phyloP scores from a whole-genome alignment of 129 eudicot species.

The Mikania micrantha region DNA sequence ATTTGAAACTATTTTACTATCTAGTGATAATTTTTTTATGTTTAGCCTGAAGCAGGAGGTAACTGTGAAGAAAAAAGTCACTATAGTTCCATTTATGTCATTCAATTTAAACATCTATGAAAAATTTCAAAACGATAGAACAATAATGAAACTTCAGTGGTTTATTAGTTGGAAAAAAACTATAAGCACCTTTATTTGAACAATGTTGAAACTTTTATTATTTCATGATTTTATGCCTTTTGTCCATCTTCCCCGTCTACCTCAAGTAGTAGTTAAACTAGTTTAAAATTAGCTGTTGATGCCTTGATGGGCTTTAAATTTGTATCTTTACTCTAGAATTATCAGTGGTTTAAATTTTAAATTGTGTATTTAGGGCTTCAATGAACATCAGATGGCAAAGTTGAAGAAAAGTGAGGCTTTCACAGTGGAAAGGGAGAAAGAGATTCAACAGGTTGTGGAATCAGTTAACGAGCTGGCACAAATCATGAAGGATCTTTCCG shows the following conservation, averaged over 20 bases:
- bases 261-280: neutral
- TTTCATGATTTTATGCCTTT: neutral
- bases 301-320: neutral
- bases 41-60: too few relatives aligned
- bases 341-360: neutral
- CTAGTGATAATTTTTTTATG: too few relatives aligned
- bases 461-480: conserved; percentile 89
- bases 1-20: too few relatives aligned
- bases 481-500: conserved; percentile 90
- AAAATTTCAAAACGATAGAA: too few relatives aligned
- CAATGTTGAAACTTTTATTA: too few relatives aligned
- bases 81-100: too few relatives aligned
- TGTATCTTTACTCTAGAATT: neutral
- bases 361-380: conserved; percentile 47
- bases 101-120: too few relatives aligned
- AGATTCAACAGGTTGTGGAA: conserved; percentile 74
- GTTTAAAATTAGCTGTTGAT: neutral
- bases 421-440: conserved; percentile 82
- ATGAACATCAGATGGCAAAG: conserved; percentile 64
- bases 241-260: neutral
- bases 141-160: too few relatives aligned
- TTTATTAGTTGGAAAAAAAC: too few relatives aligned
- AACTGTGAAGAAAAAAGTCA: too few relatives aligned
- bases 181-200: too few relatives aligned
- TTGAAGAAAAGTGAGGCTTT: conserved; percentile 70